Percentiles rank a stretch among this genome's conserved stretches.
Conservation (phyloP, 768 basidiomycete species). For the Mrakia gelida region DNA sequence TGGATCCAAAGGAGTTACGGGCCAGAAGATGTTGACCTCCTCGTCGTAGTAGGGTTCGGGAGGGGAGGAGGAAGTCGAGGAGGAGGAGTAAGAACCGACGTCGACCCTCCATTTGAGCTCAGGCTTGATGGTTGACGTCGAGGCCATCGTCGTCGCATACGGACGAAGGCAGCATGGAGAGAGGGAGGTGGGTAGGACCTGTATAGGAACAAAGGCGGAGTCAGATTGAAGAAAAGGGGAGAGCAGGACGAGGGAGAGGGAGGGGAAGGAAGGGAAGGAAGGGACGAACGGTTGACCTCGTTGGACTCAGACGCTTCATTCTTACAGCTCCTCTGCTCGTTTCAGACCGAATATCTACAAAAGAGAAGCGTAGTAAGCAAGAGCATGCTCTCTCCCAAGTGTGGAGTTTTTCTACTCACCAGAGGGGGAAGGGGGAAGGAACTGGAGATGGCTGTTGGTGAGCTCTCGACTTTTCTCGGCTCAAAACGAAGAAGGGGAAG, state of each 20-base stretch:
- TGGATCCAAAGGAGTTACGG: neutral
- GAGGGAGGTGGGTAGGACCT: neutral
- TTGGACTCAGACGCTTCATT: neutral
- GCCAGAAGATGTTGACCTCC: neutral
- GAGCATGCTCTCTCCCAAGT: too few relatives aligned
- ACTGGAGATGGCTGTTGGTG: neutral
- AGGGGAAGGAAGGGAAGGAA: neutral
- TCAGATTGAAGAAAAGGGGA: neutral
- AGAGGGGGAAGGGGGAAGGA: too few relatives aligned
- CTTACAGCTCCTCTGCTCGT: neutral
- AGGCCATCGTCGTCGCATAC: neutral
- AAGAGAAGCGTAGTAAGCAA: neutral
- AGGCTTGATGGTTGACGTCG: neutral
- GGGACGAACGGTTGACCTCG: slow-evolving; percentile 16
- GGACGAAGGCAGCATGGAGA: neutral
- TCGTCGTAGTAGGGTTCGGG: neutral
- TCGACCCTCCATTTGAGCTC: neutral
- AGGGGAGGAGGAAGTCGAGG: neutral
- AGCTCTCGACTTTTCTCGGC: neutral
- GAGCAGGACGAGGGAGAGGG: neutral
- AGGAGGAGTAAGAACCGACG: neutral
- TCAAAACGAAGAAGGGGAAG: too few relatives aligned
- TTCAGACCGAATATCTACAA: neutral
- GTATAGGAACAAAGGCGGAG: neutral
- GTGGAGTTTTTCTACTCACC: neutral